A percentile compares a stretch with the other conserved stretches of the same genome.
These are phyloP conservation scores for Eucalyptus curtisii DNA, from an alignment of 345 rosid species.

Conservation along the genomic window DNA sequence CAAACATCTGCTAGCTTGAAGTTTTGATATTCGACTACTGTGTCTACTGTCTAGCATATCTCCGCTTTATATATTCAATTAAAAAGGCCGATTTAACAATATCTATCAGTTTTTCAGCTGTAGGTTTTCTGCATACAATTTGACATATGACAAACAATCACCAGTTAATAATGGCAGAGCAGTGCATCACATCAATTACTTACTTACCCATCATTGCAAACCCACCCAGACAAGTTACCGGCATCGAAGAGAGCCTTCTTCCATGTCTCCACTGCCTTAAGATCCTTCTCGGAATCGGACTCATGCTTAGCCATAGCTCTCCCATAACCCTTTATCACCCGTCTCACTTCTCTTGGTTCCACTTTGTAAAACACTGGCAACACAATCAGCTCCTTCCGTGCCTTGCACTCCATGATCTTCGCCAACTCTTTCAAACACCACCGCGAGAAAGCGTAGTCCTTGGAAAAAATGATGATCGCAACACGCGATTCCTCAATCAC, in stretches of 20 bases:
- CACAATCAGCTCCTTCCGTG: not conserved
- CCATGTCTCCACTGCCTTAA: accelerated
- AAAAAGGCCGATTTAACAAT: no score
- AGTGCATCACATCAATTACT: not conserved
- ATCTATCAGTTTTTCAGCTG: no score
- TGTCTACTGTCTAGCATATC: no score
- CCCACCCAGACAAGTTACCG: accelerated
- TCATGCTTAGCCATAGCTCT: not conserved
- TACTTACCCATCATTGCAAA: not conserved
- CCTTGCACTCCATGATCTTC: not conserved
- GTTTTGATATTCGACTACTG: no score
- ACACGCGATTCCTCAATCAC: not conserved
- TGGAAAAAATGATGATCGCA: accelerated
- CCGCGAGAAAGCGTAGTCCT: not conserved
- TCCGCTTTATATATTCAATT: no score
- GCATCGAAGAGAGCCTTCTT: not conserved
- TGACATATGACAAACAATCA: no score
- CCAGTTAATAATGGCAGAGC: no score
- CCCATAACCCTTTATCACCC: accelerated
- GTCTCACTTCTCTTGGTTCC: not conserved
- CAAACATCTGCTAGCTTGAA: no score
- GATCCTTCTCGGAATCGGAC: accelerated
- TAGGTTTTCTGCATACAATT: no score
- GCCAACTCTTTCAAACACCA: not conserved
- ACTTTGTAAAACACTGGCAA: not conserved